Percentiles rank a stretch among this genome's conserved stretches.
Conservation (phyloP, 441 rosid species). For the Aquilaria agallochum region DNA sequence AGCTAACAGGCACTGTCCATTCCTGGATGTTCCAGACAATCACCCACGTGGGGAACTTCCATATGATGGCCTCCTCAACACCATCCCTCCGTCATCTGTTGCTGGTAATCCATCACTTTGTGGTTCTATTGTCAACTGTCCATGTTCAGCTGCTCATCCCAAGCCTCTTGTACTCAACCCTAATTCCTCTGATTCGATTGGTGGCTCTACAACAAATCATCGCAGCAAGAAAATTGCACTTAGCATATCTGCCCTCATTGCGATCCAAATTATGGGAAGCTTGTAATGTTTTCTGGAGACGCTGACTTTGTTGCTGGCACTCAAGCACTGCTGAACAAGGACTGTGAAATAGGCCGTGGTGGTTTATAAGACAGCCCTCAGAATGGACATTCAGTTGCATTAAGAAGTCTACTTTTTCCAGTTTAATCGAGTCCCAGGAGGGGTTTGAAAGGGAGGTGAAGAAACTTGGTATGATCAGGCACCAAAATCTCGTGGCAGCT, state of each 20-base stretch:
- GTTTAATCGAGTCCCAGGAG: constrained; percentile 84
- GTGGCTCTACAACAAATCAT: constrained; percentile 37
- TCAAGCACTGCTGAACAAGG: constrained; percentile 85
- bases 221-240: constrained; percentile 63
- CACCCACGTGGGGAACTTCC: constrained; percentile 49
- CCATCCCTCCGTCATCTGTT: constrained; percentile 74
- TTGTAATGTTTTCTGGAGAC: constrained; percentile 91
- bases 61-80: constrained; percentile 88
- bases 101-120: constrained; percentile 76
- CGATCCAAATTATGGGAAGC: constrained; percentile 90
- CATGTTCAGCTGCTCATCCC: constrained; percentile 91
- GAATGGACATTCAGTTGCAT: constrained; percentile 82
- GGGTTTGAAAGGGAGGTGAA: constrained; percentile 85
- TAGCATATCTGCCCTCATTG: constrained; percentile 86
- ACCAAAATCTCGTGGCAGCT: constrained; percentile 79
- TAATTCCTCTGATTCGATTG: constrained; percentile 59
- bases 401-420: constrained; percentile 80
- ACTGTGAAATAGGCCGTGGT: constrained; percentile 90
- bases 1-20: constrained; percentile 44
- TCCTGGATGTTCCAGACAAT: constrained; percentile 45
- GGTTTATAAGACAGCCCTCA: constrained; percentile 70
- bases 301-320: constrained; percentile 77
- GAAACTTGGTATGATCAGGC: constrained; percentile 65
- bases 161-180: constrained; percentile 99
- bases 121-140: constrained; percentile 74